Conservation (phyloP, 2,329 filamentous ascomycete species). For the Verticillium dahliae region DNA sequence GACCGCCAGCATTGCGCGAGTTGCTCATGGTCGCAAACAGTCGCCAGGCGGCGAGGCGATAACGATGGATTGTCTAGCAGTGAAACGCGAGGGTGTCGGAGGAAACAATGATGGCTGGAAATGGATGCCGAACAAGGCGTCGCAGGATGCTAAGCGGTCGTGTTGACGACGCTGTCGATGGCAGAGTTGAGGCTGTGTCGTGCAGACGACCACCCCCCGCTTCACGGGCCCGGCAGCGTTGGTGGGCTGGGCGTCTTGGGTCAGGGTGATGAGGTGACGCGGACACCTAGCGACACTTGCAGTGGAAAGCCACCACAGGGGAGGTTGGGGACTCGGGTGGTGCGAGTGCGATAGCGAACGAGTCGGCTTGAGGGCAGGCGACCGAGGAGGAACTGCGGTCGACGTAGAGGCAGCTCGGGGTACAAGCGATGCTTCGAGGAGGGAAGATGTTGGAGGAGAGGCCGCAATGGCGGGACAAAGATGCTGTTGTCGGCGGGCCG, state of each 20-base stretch:
- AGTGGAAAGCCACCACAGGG: not conserved
- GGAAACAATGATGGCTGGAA: not conserved
- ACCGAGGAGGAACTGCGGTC: not conserved
- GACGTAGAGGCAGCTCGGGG: not conserved
- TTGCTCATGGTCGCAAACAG: not conserved
- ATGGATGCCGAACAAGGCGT: not conserved
- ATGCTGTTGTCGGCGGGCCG: not conserved
- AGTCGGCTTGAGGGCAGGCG: conserved; percentile 20
- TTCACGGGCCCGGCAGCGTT: conserved; percentile 4
- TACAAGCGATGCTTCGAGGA: not conserved
- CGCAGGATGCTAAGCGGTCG: not conserved
- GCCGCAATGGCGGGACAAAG: not conserved
- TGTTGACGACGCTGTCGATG: conserved; percentile 8
- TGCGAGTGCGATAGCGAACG: conserved; percentile 4
- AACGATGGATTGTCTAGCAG: not conserved
- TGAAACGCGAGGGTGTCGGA: not conserved
- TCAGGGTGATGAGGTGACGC: conserved; percentile 12
- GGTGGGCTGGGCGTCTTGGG: conserved; percentile 12
- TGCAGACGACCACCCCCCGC: conserved; percentile 11
- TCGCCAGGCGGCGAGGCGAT: not conserved
- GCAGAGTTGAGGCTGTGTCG: conserved; percentile 15
- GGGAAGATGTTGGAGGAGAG: not conserved
- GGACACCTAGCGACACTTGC: not conserved
- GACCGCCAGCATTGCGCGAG: not conserved
- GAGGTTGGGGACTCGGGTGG: not conserved